Conservation (phyloP, 1,139 yeast genomes). For the Hansenula lynferdii region DNA sequence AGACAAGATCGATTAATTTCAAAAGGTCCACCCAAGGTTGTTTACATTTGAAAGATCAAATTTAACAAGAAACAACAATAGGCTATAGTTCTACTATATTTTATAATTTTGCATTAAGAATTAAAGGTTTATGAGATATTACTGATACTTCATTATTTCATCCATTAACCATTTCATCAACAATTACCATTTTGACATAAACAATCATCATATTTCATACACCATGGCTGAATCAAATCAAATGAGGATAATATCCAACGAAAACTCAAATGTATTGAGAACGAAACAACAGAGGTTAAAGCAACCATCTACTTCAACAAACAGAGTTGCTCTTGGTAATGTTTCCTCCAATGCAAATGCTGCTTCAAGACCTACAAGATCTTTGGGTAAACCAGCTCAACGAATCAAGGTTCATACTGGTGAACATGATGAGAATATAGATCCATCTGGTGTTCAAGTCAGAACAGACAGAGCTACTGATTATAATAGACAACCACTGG, state of each 20-base stretch:
- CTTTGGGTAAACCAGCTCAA: conserved; percentile 17
- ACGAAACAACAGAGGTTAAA: conserved; percentile 2
- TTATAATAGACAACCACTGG: conserved; percentile 18
- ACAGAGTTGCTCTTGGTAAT: conserved; percentile 19
- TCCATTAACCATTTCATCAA: too few relatives aligned
- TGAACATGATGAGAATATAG: conserved; percentile 18
- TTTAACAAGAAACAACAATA: too few relatives aligned
- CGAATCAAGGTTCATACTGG: conserved; percentile 17
- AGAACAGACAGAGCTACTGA: conserved; percentile 7
- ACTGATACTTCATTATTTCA: too few relatives aligned
- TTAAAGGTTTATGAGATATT: too few relatives aligned
- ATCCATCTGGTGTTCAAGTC: conserved; percentile 4
- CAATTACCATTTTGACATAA: neutral
- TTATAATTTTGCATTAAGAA: too few relatives aligned
- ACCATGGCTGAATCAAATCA: neutral
- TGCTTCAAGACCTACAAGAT: conserved; percentile 7
- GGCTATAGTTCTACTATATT: too few relatives aligned
- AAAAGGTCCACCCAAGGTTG: too few relatives aligned
- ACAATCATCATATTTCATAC: neutral
- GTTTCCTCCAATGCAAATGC: conserved; percentile 19
- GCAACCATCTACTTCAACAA: conserved; percentile 3
- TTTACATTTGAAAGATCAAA: too few relatives aligned
- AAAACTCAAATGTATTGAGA: neutral
- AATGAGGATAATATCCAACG: neutral
- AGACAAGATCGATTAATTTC: too few relatives aligned